Evolutionary conservation across 495 filamentous ascomycete genomes (phyloP), one percentile per base, ranked within the genome.

Genomic region (Xylaria grammica): DNA sequence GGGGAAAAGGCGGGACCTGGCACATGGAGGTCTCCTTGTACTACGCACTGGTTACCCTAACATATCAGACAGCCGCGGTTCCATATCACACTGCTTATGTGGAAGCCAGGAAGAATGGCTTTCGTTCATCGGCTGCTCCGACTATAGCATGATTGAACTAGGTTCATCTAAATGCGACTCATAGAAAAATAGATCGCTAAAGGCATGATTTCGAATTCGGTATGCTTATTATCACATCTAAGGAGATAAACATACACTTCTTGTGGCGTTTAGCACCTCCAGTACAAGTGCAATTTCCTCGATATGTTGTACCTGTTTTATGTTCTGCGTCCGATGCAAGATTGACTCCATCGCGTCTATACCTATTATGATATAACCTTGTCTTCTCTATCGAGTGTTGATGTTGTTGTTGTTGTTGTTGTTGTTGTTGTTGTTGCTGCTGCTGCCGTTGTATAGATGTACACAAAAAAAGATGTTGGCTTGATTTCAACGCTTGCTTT

Each of bases 391-490:
- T 50, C 55, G 53, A 58, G 48, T 54, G 48, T 55, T 52, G 51
- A 48, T 57, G 52, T 15, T 56, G 38, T 29, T 57, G 53, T 64
- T 64, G 62, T 64, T n/a, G n/a, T n/a, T n/a, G n/a, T n/a, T n/a
- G n/a, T n/a, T n/a, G n/a, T n/a, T n/a, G n/a, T n/a, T n/a, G n/a
- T n/a, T n/a, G n/a, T n/a, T n/a, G n/a, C n/a, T n/a, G n/a, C n/a
- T n/a, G 52, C 22, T 56, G 38, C 42, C 50, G 53, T 64, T 64
- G 62, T 64, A 64, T 53, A 64, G 9, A 36, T 55, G 62, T 64
- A 50, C 62, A 57, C 15, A 49, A 34, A 56, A 29, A 15, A 64
- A 42, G 62, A 20, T 51, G 62, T 55, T 48, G 52, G 44, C 55
- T 34, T 42, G 24, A 17, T 50, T 42, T 36, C 42, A 58, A 64